Evolutionary conservation across 1,284 basidiomycete species (phyloP).

Genomic region (Exobasidium rhododendri): DNA sequence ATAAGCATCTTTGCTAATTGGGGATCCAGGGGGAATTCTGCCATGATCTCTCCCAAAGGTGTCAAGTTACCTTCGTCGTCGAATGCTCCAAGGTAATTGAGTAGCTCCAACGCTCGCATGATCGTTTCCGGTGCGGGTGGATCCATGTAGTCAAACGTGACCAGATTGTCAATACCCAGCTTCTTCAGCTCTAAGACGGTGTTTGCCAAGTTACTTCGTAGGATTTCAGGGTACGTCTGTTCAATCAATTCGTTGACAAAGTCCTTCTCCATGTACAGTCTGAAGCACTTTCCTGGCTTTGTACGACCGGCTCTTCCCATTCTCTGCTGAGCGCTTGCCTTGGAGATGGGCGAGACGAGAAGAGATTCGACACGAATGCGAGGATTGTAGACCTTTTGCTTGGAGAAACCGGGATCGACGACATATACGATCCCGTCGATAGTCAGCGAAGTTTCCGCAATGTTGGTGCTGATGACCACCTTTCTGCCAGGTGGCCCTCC

Average conservation of each 20-base stretch:
- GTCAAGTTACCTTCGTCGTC: slow-evolving; percentile 94
- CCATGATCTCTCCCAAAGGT: slow-evolving; percentile 83
- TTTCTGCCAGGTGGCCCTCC: slow-evolving; percentile 84
- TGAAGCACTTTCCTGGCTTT: slow-evolving; percentile 92
- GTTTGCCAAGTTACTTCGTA: slow-evolving; percentile 78
- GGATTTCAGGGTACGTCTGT: slow-evolving; percentile 92
- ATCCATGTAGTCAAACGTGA: slow-evolving; percentile 77
- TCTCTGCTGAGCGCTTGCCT: slow-evolving; percentile 91
- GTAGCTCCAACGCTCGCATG: slow-evolving; percentile 91
- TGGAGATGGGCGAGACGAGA: slow-evolving; percentile 90
- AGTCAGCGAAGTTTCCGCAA: slow-evolving; percentile 94
- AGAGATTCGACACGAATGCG: slow-evolving; percentile 92
- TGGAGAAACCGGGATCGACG: slow-evolving; percentile 94
- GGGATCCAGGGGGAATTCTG: slow-evolving; percentile 97
- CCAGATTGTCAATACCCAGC: slow-evolving; percentile 65
- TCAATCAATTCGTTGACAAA: slow-evolving; percentile 83
- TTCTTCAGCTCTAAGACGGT: slow-evolving; percentile 92
- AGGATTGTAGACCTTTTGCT: slow-evolving; percentile 96
- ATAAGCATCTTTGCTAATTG: slow-evolving; percentile 96
- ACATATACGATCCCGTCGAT: slow-evolving; percentile 99
- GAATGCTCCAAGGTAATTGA: slow-evolving; percentile 87
- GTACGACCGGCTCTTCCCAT: slow-evolving; percentile 96
- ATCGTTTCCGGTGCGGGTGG: slow-evolving; percentile 82
- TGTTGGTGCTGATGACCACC: slow-evolving; percentile 92
- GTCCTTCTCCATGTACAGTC: slow-evolving; percentile 94